These are phyloP conservation scores for Sporisorium sorghi DNA, from an alignment of 1,284 basidiomycete genomes.

Conservation along the genomic window DNA sequence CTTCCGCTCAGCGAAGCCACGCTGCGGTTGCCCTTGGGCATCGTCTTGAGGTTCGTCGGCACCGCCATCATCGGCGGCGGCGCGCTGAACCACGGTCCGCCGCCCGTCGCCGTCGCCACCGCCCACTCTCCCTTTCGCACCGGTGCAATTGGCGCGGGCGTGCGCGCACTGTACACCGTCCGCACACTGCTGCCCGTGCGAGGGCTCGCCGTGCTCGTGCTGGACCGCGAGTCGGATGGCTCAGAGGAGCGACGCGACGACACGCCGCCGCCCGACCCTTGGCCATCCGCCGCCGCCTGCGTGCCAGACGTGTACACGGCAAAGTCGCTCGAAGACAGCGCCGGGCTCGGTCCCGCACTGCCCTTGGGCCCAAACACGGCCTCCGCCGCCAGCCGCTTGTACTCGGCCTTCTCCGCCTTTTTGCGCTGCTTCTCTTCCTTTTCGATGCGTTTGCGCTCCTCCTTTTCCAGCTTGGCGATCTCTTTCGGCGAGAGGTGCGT, in stretches of 20 bases:
- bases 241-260: constrained; percentile 25
- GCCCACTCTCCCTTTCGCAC: constrained; percentile 43
- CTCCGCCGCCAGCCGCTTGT: constrained; percentile 47
- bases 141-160: constrained; percentile 18
- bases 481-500: constrained; percentile 40
- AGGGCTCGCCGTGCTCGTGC: constrained; percentile 45
- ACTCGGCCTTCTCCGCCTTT: constrained; percentile 50
- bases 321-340: constrained; percentile 43
- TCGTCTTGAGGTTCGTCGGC: constrained; percentile 10
- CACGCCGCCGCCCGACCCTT: background rate
- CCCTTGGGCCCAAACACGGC: constrained; percentile 55
- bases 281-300: background rate
- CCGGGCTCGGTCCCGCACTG: constrained; percentile 25
- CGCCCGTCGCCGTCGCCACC: constrained; percentile 42
- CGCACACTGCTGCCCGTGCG: constrained; percentile 38
- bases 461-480: constrained; percentile 47
- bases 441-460: constrained; percentile 40
- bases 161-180: constrained; percentile 35
- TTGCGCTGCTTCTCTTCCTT: constrained; percentile 49
- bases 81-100: constrained; percentile 50
- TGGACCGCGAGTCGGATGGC: constrained; percentile 34
- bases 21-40: constrained; percentile 37
- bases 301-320: constrained; percentile 30
- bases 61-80: constrained; percentile 45
- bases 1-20: constrained; percentile 28